A percentile compares a stretch with the other conserved stretches of the same genome.
These are phyloP conservation scores for Pseudogymnoascus destructans DNA, from an alignment of 2,329 filamentous ascomycete species.

Conservation along the genomic window DNA sequence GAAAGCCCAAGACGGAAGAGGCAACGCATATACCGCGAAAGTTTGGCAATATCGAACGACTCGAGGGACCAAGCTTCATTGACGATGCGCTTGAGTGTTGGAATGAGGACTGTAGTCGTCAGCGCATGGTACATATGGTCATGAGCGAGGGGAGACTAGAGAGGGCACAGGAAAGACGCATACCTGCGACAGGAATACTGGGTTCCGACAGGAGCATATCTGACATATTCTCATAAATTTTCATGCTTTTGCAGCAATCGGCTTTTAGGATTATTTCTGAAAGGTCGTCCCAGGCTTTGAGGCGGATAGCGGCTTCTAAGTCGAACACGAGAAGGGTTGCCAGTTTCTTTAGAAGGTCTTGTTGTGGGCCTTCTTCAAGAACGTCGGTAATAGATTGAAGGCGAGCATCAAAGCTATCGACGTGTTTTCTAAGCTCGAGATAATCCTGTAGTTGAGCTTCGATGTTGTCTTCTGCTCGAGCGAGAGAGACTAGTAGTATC, in stretches of 20 bases:
- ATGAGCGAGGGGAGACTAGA: constrained; percentile 15
- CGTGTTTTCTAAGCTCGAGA: constrained; percentile 44
- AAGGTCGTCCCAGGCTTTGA: constrained; percentile 57
- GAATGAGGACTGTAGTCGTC: constrained; percentile 28
- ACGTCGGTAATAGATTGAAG: constrained; percentile 30
- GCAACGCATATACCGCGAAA: constrained; percentile 68
- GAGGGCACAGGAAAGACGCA: not conserved
- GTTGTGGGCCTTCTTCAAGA: constrained; percentile 32
- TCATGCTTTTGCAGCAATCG: constrained; percentile 31
- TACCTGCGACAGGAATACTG: not conserved
- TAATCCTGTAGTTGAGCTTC: constrained; percentile 48
- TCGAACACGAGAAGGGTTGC: constrained; percentile 60
- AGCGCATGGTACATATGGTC: constrained; percentile 29
- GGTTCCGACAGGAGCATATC: constrained; percentile 42
- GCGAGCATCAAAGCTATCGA: constrained; percentile 41
- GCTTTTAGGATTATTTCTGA: constrained; percentile 44
- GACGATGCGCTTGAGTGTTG: constrained; percentile 52
- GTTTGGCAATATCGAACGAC: constrained; percentile 40
- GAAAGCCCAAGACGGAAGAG: constrained; percentile 56
- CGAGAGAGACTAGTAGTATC: constrained; percentile 37
- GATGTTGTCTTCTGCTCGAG: constrained; percentile 37
- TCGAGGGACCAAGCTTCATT: constrained; percentile 50
- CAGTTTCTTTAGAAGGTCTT: constrained; percentile 48
- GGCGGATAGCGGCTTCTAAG: constrained; percentile 58
- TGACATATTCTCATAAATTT: constrained; percentile 48